Evolutionary conservation across 2,329 filamentous ascomycete genomes (phyloP), one percentile per base, ranked within the genome.

Genomic region (Dissoconium aciculare): DNA sequence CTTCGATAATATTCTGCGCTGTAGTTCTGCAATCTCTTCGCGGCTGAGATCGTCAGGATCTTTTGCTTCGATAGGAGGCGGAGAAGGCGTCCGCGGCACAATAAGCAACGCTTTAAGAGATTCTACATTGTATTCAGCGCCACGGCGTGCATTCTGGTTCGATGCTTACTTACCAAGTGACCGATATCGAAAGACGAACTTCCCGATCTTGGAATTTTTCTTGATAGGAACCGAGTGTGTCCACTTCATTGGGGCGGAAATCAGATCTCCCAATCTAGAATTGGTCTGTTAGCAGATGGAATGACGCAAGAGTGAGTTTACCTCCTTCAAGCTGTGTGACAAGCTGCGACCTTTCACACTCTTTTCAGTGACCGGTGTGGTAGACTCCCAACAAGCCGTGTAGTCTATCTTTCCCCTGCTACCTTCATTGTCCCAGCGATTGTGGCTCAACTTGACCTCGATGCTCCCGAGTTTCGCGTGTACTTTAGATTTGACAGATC

Each of bases 331-430:
- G 28, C 33, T 36, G 23, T 45, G 42, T 3, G 39, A 36, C 3
- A 44, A 9, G 3, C 34, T 28, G 15, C 27, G 30, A 10, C 41
- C 43, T 16, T 44, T 44, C 6, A 42, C 12, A 1, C 26, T 21
- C 15, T 38, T 43, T 19, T 43, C 38, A n/a, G 38, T 33, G n/a
- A 45, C 11, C 6, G 17, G 21, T 12, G 8, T 23, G 19, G 19
- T 23, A n/a, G 8, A 8, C 19, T 23, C 19, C n/a, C 8, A 23
- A 8, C 19, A 8, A 23, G n/a, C 19, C 19, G 19, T 8, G n/a
- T n/a, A 8, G n/a, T 8, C 8, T 23, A 8, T 23, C 19, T 23
- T 8, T 23, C 19, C n/a, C 8, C n/a, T n/a, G 8, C 8, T 8
- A 23, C 19, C 19, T n/a, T 8, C 8, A 8, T n/a, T 8, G 19